Conservation (phyloP, 2,329 filamentous ascomycete species). For the Venturia oleaginea region DNA sequence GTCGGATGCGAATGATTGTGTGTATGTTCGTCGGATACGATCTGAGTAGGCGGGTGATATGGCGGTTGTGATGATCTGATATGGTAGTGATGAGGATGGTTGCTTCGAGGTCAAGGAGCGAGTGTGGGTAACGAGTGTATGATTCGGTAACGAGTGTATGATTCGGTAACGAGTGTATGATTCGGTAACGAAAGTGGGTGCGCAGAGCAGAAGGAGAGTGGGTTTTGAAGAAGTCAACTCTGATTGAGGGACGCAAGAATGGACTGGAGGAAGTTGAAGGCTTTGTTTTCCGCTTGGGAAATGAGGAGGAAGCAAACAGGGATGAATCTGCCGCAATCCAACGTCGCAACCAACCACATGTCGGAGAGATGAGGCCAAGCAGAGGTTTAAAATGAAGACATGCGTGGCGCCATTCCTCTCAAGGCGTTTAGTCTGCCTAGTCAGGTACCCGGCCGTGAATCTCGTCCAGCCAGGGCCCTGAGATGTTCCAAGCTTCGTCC, state of each 20-base stretch:
- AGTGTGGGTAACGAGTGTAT: background rate
- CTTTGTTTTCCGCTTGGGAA: background rate
- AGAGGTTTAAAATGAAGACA: background rate
- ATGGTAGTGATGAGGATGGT: background rate
- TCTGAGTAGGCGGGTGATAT: background rate
- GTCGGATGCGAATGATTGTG: background rate
- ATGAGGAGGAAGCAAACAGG: background rate
- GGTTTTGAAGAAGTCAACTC: background rate
- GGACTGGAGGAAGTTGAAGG: background rate
- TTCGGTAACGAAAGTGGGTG: background rate
- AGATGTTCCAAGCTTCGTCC: background rate
- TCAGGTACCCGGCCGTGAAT: background rate
- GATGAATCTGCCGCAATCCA: background rate
- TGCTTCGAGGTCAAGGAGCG: slow-evolving; percentile 8
- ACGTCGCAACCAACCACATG: background rate
- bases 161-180: background rate
- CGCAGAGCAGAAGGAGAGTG: background rate
- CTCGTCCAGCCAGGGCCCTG: background rate
- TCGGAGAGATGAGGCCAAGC: background rate
- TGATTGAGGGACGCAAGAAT: background rate
- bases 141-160: background rate
- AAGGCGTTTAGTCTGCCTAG: background rate
- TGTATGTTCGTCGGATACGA: background rate
- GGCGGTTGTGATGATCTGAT: too few relatives aligned
- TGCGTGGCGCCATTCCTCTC: background rate